phyloP scores from a whole-genome alignment of 2,329 filamentous ascomycete genomes.

The Thielaviopsis musarum region DNA sequence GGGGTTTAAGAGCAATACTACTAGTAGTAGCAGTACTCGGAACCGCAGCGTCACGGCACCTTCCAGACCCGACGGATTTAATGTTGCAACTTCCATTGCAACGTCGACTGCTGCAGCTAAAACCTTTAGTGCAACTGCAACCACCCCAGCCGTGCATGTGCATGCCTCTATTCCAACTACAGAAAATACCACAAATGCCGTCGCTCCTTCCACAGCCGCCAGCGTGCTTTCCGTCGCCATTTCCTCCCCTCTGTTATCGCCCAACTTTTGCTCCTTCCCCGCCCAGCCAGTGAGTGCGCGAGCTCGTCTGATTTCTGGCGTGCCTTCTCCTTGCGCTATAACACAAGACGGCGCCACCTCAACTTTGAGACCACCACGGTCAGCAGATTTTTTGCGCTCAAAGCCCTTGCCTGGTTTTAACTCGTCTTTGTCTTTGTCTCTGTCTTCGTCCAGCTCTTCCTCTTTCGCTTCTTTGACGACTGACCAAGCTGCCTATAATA shows the following conservation, averaged over 20 bases:
- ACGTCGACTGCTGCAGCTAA: not conserved
- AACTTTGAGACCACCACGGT: not conserved
- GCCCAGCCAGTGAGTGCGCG: not conserved
- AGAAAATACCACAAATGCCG: not conserved
- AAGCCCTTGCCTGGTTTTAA: not conserved
- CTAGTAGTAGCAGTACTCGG: not conserved
- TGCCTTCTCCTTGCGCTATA: not conserved
- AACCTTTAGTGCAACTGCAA: not conserved
- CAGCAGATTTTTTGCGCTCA: not conserved
- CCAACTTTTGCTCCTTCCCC: not conserved
- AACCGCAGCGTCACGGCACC: conserved; percentile 3
- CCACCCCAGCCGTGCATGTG: not conserved
- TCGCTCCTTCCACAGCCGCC: not conserved
- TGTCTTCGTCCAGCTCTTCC: not conserved
- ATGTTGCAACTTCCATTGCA: not conserved
- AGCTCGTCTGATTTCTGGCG: not conserved
- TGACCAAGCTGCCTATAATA: not conserved
- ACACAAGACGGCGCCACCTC: not conserved
- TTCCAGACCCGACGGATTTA: not conserved
- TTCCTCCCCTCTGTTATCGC: not conserved
- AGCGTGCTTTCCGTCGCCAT: not conserved
- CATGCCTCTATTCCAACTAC: not conserved
- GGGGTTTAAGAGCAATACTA: not conserved
- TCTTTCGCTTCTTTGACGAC: not conserved
- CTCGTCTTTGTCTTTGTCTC: not conserved